Evolutionary conservation across 2,329 filamentous ascomycete genomes (phyloP).

Genomic region (Dothidotthia symphoricarpi): DNA sequence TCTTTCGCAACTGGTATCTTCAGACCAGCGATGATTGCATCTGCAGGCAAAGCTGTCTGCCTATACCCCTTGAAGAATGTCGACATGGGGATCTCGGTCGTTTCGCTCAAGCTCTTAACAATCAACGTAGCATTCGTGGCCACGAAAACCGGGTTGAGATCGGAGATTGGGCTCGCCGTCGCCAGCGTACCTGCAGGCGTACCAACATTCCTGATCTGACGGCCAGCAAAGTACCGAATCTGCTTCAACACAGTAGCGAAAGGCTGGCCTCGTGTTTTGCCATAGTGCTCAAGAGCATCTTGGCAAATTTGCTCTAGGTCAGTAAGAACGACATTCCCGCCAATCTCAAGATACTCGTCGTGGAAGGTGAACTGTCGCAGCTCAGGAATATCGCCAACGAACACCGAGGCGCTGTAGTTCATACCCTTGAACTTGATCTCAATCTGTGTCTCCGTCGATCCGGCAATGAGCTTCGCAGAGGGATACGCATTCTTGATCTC

Average conservation of each 20-base stretch:
- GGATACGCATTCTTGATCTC: constrained; percentile 87
- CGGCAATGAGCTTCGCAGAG: constrained; percentile 88
- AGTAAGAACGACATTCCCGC: constrained; percentile 88
- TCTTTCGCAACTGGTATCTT: constrained; percentile 75
- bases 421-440: constrained; percentile 98
- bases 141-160: constrained; percentile 91
- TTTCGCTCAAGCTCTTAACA: constrained; percentile 70
- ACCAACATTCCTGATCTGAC: constrained; percentile 96
- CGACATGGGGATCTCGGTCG: constrained; percentile 84
- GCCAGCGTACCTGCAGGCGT: constrained; percentile 92
- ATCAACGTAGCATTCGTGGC: constrained; percentile 79
- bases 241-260: constrained; percentile 93
- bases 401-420: constrained; percentile 86
- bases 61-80: constrained; percentile 92
- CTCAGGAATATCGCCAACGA: constrained; percentile 89
- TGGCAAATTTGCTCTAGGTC: constrained; percentile 84
- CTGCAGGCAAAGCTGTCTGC: constrained; percentile 72
- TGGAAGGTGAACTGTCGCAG: constrained; percentile 77
- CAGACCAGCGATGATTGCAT: constrained; percentile 83
- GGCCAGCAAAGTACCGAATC: constrained; percentile 87
- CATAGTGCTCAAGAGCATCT: constrained; percentile 77
- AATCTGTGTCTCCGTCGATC: constrained; percentile 95
- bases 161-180: constrained; percentile 93
- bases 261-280: constrained; percentile 67
- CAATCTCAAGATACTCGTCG: constrained; percentile 82